Base-by-base conservation (phyloP, 2,329 filamentous ascomycete genomes). In the Penicillium verrucosum region DNA sequence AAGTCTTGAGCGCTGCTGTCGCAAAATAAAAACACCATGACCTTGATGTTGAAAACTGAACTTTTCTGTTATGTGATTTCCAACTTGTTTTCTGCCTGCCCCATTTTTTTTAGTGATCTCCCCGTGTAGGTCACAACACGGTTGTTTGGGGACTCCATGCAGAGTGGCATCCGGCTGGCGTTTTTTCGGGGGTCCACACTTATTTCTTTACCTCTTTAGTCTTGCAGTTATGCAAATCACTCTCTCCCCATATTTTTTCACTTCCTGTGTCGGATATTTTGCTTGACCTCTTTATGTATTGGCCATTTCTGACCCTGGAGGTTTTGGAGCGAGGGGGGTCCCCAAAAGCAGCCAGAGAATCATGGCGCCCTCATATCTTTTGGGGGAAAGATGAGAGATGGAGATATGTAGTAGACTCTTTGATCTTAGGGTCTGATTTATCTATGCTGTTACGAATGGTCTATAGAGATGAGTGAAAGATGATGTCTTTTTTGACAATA, bases 1-100 rank as follows among this genome's bases (percentile, higher is more conserved):
- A 97, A 75, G 94, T 99, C 50, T 82, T 99, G 67, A 96, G 78
- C 68, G 74, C 78, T 58, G 78, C 79, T 59, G 79, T 81, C 68
- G 79, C 79, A 52, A 81, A 80, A 74, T 81, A 55, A 75, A 73
- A 55, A 61, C 58, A 49, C 60, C 54, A 64, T 64, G 64, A 66
- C 57, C 34, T 57, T 66, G 61, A 63, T 65, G 62, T 61, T 60
- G 59, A 62, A 63, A 63, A 65, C 63, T 64, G 57, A 64, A 57
- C 59, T 69, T 62, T 60, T 70, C 68, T 65, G 59, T 67, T 66
- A 65, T 65, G 61, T 67, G 65, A 65, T 67, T 66, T 67, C 65
- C 63, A 61, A 60, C 65, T 65, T 67, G 63, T 65, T 65, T 65
- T 60, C 62, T 65, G 61, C 58, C 69, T 67, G 61, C 68, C 49